Percentiles rank a stretch among this genome's conserved stretches.
Conservation (phyloP, 306 rosid genomes). For the Neltuma alba region DNA sequence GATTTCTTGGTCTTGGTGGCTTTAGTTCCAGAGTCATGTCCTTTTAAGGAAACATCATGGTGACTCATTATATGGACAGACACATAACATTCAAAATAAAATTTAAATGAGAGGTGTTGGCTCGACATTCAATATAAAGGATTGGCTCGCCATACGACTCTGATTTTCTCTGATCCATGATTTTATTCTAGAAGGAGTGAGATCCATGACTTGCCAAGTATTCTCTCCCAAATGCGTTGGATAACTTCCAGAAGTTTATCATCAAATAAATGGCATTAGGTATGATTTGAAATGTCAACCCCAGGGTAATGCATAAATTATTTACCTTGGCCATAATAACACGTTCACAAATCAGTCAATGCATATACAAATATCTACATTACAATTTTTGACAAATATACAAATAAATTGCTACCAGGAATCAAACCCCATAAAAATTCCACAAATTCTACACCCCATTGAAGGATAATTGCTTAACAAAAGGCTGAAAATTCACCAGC, state of each 20-base stretch:
- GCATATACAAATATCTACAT: neutral
- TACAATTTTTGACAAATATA: neutral
- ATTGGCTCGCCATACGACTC: neutral
- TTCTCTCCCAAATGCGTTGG: neutral
- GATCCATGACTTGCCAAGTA: neutral
- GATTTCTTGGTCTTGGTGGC: neutral
- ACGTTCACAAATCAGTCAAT: neutral
- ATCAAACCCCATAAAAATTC: conserved; percentile 17
- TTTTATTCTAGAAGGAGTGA: neutral
- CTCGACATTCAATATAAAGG: neutral
- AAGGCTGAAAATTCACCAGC: neutral
- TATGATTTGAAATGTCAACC: neutral
- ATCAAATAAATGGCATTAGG: neutral
- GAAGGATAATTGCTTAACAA: neutral
- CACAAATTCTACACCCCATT: neutral
- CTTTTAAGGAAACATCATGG: neutral
- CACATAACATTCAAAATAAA: neutral
- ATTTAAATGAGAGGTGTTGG: neutral
- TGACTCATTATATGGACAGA: neutral
- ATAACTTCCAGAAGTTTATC: neutral
- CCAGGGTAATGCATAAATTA: neutral
- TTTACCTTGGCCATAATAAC: neutral
- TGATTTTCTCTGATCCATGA: neutral
- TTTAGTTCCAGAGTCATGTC: neutral
- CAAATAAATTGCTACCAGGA: neutral